phyloP scores from a whole-genome alignment of 2,329 filamentous ascomycete species.

The Chaetomiaceae sp. region DNA sequence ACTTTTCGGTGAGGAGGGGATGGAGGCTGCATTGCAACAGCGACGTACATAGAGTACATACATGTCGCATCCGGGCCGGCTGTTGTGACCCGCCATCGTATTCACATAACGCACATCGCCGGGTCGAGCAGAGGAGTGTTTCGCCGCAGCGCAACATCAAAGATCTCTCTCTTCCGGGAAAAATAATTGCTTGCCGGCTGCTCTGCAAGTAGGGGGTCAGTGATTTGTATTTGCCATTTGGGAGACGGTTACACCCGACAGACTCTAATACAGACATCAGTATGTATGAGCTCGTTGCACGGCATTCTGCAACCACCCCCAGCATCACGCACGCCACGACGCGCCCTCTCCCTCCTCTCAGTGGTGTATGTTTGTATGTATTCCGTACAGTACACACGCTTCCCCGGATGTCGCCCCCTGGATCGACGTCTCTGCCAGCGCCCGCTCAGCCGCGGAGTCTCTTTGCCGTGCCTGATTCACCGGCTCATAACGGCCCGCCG shows the following conservation, averaged over 20 bases:
- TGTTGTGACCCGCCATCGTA: slow-evolving; percentile 8
- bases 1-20: no score
- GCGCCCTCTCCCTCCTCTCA: background rate
- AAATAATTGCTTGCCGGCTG: background rate
- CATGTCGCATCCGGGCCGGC: slow-evolving; percentile 4
- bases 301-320: no score
- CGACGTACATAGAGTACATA: no score
- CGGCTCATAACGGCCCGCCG: slow-evolving; percentile 14
- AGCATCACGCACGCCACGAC: background rate
- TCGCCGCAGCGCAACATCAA: background rate
- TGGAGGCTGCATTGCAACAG: background rate
- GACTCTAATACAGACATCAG: background rate
- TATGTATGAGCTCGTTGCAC: no score
- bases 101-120: slow-evolving; percentile 2
- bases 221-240: background rate
- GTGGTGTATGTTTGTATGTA: no score
- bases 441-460: slow-evolving; percentile 6
- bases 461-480: slow-evolving; percentile 22
- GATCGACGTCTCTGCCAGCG: background rate
- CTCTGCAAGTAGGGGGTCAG: background rate
- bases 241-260: slow-evolving; percentile 3
- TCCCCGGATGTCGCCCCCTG: slow-evolving; percentile 5
- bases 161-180: background rate
- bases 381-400: no score
- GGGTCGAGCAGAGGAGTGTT: background rate